Conservation (phyloP, 345 rosid species). For the Eucalyptus decipiens region DNA sequence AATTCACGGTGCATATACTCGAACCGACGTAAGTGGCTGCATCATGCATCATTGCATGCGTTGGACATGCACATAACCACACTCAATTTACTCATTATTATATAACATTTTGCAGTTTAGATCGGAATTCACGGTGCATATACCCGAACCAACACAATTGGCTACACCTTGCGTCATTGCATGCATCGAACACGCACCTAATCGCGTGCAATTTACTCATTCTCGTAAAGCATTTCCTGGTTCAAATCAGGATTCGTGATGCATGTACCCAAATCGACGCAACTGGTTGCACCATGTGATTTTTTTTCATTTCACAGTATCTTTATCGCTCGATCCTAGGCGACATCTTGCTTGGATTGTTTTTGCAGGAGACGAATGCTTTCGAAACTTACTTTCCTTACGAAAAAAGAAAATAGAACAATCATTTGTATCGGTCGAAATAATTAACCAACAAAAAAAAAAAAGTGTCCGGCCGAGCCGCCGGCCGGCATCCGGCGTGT, state of each 20-base stretch:
- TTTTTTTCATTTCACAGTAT: background rate
- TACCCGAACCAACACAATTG: too few species aligned
- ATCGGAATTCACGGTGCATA: accelerated
- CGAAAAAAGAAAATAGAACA: too few species aligned
- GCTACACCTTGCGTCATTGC: background rate
- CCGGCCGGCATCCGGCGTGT: too few species aligned
- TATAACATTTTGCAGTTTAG: accelerated
- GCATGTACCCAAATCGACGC: accelerated
- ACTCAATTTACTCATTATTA: background rate
- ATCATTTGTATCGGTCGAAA: background rate
- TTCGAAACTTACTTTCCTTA: too few species aligned
- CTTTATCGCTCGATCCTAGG: background rate
- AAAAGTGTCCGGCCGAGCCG: too few species aligned
- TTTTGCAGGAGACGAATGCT: accelerated
- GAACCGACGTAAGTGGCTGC: too few species aligned
- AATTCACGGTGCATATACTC: accelerated
- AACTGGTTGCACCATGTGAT: accelerated
- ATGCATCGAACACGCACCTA: accelerated
- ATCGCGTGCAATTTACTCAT: accelerated
- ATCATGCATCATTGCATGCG: accelerated
- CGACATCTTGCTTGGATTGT: background rate
- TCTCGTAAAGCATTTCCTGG: accelerated
- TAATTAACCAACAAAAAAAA: background rate
- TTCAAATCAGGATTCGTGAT: accelerated
- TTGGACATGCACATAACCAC: accelerated